phyloP scores from a whole-genome alignment of 2,329 filamentous ascomycete genomes.

The Penicillium expansum region DNA sequence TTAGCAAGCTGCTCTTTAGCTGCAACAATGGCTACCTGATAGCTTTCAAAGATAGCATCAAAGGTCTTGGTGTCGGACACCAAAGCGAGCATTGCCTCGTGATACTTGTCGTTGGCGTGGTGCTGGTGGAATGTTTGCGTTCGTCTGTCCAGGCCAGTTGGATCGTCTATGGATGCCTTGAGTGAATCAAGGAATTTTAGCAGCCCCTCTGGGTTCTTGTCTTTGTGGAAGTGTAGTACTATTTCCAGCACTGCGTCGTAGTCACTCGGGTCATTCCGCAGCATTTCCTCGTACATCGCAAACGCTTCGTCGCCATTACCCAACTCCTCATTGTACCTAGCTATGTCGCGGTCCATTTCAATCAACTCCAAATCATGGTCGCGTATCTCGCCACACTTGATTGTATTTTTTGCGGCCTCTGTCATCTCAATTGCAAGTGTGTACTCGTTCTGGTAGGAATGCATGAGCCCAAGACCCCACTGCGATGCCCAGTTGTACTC shows the following conservation, averaged over 20 bases:
- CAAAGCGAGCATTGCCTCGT: slow-evolving; percentile 6
- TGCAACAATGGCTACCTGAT: slow-evolving; percentile 6
- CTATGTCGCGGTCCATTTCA: slow-evolving; percentile 8
- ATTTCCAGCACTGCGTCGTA: slow-evolving; percentile 8
- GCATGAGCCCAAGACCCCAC: slow-evolving; percentile 17
- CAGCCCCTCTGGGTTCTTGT: slow-evolving; percentile 13
- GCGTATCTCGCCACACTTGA: neutral
- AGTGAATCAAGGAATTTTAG: slow-evolving; percentile 18
- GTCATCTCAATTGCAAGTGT: slow-evolving; percentile 3
- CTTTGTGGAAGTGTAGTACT: slow-evolving; percentile 1
- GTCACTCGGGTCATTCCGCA: slow-evolving; percentile 12
- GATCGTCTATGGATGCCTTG: slow-evolving; percentile 11
- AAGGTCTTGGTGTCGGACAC: neutral
- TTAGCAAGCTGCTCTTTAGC: neutral
- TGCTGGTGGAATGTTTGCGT: slow-evolving; percentile 11
- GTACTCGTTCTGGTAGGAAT: slow-evolving; percentile 9
- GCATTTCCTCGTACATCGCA: slow-evolving; percentile 13
- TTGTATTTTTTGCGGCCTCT: neutral
- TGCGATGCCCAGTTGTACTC: slow-evolving; percentile 19
- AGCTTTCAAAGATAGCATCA: slow-evolving; percentile 5
- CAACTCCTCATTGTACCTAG: slow-evolving; percentile 3
- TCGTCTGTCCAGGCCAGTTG: slow-evolving; percentile 4
- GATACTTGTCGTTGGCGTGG: neutral
- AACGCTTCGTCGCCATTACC: slow-evolving; percentile 6
- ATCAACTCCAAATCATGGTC: neutral